These are phyloP conservation scores for Pythium myriotylum DNA, from an alignment of 352 stramenopile species.

Conservation along the genomic window DNA sequence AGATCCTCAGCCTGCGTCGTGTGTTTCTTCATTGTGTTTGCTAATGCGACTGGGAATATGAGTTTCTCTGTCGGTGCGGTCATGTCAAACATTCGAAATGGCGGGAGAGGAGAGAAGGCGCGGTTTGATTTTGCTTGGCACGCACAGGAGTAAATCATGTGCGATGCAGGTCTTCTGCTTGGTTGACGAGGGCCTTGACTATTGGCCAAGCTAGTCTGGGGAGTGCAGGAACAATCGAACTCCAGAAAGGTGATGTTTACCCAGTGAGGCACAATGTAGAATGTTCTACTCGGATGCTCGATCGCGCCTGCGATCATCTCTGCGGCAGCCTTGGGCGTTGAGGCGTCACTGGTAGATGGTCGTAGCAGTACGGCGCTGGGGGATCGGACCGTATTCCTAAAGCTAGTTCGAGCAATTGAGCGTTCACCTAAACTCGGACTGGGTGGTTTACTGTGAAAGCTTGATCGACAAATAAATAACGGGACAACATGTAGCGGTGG, in stretches of 20 bases:
- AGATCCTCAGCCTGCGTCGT: background rate
- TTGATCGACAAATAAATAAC: slow-evolving; percentile 92
- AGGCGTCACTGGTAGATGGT: background rate
- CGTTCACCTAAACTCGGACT: background rate
- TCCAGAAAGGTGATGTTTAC: slow-evolving; percentile 90
- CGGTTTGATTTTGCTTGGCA: slow-evolving; percentile 50
- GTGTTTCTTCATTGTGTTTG: slow-evolving; percentile 43
- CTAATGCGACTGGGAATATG: slow-evolving; percentile 52
- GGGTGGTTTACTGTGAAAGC: background rate
- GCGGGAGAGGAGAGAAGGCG: slow-evolving; percentile 58
- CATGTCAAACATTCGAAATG: slow-evolving; percentile 80
- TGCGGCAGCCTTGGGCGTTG: background rate
- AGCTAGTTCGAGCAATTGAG: background rate
- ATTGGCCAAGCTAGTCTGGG: background rate
- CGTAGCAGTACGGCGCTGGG: slow-evolving; percentile 1
- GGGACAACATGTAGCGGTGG: slow-evolving; percentile 97
- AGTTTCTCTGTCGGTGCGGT: slow-evolving; percentile 49
- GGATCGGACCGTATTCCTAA: slow-evolving; percentile 4
- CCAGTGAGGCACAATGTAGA: slow-evolving; percentile 96
- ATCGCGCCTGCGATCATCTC: background rate
- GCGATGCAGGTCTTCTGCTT: slow-evolving; percentile 29
- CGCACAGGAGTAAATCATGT: slow-evolving; percentile 41
- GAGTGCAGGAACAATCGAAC: slow-evolving; percentile 63
- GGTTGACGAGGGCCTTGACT: slow-evolving; percentile 1
- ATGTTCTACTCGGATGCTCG: background rate